Conservation (phyloP, 441 rosid genomes). For the Adansonia rubrostipa region DNA sequence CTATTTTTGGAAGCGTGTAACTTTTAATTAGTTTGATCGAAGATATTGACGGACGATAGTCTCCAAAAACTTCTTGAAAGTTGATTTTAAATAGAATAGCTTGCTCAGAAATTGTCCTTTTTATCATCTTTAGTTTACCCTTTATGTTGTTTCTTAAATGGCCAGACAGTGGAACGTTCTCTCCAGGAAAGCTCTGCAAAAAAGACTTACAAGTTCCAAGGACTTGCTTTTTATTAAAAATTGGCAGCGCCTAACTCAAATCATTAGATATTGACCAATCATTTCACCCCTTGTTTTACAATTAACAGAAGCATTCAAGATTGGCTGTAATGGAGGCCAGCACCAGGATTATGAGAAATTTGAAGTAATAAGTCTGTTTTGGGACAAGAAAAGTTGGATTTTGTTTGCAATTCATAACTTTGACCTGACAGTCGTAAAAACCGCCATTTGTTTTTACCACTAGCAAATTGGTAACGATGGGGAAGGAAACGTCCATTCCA, state of each 20-base stretch:
- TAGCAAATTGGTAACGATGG: background rate
- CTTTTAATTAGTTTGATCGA: background rate
- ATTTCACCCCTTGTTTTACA: background rate
- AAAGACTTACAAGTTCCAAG: background rate
- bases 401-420: background rate
- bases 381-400: background rate
- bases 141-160: background rate
- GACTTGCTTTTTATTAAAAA: too few species aligned
- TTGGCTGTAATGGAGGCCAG: constrained; percentile 2
- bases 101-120: background rate
- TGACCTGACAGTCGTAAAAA: background rate
- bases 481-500: background rate
- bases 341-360: background rate
- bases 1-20: background rate
- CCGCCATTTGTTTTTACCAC: background rate
- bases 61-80: background rate
- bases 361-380: background rate
- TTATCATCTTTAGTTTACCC: background rate
- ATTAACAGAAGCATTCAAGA: background rate
- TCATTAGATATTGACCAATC: background rate
- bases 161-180: background rate
- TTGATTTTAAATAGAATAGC: background rate
- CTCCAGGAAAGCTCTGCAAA: background rate
- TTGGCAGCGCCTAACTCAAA: background rate
- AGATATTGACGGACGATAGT: background rate